phyloP scores from a whole-genome alignment of 2,329 filamentous ascomycete species.

The Pyrenochaeta sp. region DNA sequence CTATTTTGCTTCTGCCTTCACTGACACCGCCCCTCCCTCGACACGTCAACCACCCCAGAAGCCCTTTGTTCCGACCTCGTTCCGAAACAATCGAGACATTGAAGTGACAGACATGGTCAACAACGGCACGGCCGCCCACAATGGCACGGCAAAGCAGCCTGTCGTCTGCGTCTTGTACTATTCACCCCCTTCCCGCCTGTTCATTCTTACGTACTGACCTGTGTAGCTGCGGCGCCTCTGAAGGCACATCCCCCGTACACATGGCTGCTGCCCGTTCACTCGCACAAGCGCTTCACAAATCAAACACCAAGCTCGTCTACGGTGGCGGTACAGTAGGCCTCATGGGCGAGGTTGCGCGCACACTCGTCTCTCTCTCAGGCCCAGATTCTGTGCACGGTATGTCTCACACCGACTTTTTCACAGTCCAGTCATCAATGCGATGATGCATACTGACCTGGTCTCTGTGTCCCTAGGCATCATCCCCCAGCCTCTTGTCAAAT shows the following conservation, averaged over 20 bases:
- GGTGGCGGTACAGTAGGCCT: constrained; percentile 93
- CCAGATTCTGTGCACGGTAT: constrained; percentile 78
- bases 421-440: neutral
- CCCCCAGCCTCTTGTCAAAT: constrained; percentile 80
- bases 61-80: constrained; percentile 17
- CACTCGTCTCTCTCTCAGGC: constrained; percentile 82
- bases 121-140: constrained; percentile 16
- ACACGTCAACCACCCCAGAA: constrained; percentile 6
- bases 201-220: constrained; percentile 13
- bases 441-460: neutral
- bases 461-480: constrained; percentile 72
- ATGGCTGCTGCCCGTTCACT: constrained; percentile 80
- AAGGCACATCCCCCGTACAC: constrained; percentile 77
- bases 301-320: constrained; percentile 87
- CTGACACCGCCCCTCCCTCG: constrained; percentile 8
- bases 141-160: constrained; percentile 52
- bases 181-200: neutral
- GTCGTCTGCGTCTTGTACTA: constrained; percentile 88
- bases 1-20: neutral
- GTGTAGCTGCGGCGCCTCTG: constrained; percentile 78
- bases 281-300: constrained; percentile 74
- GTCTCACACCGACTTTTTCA: neutral
- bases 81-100: constrained; percentile 6
- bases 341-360: constrained; percentile 93
- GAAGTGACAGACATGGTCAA: constrained; percentile 27